A percentile compares a stretch with the other conserved stretches of the same genome.
Conservation (phyloP, 2,329 filamentous ascomycete genomes). For the Dothiorella sarmentorum region DNA sequence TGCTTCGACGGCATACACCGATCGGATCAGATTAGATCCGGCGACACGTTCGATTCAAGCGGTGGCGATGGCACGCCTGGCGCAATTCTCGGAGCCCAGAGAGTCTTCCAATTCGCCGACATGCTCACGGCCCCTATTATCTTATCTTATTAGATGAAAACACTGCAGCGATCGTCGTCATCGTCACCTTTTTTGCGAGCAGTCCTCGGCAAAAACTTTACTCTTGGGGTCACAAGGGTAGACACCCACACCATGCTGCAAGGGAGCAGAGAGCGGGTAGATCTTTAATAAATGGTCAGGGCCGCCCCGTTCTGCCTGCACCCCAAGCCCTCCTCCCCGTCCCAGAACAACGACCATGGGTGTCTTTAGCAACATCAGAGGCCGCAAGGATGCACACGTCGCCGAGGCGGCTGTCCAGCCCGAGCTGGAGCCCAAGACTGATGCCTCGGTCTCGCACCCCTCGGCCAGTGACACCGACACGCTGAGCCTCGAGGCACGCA, state of each 20-base stretch:
- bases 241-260: neutral
- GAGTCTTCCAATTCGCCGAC: too few species aligned
- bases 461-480: conserved; percentile 23
- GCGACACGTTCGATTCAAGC: neutral
- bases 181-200: too few species aligned
- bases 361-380: neutral
- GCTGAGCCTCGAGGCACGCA: conserved; percentile 29
- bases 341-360: neutral
- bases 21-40: conserved; percentile 16
- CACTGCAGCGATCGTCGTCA: neutral
- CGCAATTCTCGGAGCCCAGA: neutral
- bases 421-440: neutral
- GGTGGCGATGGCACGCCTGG: conserved; percentile 2
- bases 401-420: neutral
- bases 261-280: neutral
- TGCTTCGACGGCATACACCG: conserved; percentile 1
- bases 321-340: neutral
- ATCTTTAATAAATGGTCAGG: neutral
- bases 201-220: conserved; percentile 5
- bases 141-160: conserved; percentile 17
- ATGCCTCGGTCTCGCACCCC: conserved; percentile 2
- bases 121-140: neutral
- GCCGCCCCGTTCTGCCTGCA: neutral
- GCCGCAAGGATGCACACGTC: conserved; percentile 8
- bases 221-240: too few species aligned